phyloP scores from a whole-genome alignment of 331 rosid species.

The Quercus phellos region DNA sequence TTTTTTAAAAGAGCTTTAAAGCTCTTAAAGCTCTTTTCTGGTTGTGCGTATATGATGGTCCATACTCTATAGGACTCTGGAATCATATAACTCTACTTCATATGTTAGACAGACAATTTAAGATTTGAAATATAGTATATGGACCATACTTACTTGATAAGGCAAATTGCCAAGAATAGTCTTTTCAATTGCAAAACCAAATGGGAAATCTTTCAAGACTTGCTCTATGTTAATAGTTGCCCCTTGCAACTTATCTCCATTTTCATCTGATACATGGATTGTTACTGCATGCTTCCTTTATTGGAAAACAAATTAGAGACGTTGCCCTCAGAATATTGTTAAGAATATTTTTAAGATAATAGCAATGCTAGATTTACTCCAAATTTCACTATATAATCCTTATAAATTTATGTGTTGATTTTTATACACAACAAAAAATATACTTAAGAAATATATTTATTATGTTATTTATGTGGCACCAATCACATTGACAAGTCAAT shows the following conservation, averaged over 20 bases:
- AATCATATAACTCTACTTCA: too few species aligned
- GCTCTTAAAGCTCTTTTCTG: too few species aligned
- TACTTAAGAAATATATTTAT: too few species aligned
- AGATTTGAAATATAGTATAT: background rate
- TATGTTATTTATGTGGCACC: too few species aligned
- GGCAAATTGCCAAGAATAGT: conserved; percentile 69
- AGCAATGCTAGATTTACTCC: background rate
- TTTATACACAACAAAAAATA: too few species aligned
- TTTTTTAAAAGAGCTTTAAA: too few species aligned
- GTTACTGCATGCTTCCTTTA: conserved; percentile 59
- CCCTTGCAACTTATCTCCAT: conserved; percentile 57
- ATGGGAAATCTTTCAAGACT: conserved; percentile 68
- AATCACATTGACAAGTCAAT: too few species aligned
- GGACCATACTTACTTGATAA: conserved; percentile 55
- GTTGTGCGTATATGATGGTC: too few species aligned
- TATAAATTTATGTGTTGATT: too few species aligned
- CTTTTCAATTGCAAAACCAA: conserved; percentile 85
- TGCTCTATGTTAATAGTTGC: conserved; percentile 46
- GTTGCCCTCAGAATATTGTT: background rate
- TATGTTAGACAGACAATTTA: too few species aligned
- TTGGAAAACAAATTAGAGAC: conserved; percentile 28
- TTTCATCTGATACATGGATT: conserved; percentile 57
- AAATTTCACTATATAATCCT: too few species aligned
- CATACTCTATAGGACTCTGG: too few species aligned
- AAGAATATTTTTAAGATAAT: background rate